Percentiles rank a stretch among this genome's conserved stretches.
These are phyloP conservation scores for Triticum turgidum DNA, from an alignment of 176 grass and related monocot species.

Conservation along the genomic window DNA sequence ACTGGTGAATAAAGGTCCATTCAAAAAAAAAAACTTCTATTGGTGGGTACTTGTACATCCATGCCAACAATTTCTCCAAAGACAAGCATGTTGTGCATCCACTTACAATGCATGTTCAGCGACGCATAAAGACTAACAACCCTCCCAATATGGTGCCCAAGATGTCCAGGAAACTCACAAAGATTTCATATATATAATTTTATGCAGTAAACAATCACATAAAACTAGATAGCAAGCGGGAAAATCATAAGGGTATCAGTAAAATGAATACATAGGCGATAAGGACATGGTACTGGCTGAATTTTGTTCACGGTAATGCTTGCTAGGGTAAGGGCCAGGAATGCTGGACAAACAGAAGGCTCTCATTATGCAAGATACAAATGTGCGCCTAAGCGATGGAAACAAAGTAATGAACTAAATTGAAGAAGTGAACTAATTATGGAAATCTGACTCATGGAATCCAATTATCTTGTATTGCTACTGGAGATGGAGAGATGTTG, in stretches of 20 bases:
- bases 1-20: not conserved
- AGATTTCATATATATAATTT: not conserved
- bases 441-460: not conserved
- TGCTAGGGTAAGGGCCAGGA: not conserved
- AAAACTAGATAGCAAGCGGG: not conserved
- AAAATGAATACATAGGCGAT: not conserved
- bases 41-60: not conserved
- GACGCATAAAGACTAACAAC: not conserved
- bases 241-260: not conserved
- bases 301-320: not conserved
- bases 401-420: not conserved
- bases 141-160: not conserved
- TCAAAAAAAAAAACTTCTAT: not conserved
- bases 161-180: not conserved
- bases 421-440: constrained; percentile 6
- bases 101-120: not conserved
- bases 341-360: not conserved
- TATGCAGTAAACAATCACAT: not conserved
- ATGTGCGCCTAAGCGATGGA: not conserved
- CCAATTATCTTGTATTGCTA: not conserved
- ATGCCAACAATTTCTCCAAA: not conserved
- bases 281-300: not conserved
- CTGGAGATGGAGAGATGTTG: not conserved
- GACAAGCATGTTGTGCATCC: not conserved
- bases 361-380: not conserved